Base-by-base conservation (phyloP, 352 stramenopile genomes). In the Pythium utonaiense region DNA sequence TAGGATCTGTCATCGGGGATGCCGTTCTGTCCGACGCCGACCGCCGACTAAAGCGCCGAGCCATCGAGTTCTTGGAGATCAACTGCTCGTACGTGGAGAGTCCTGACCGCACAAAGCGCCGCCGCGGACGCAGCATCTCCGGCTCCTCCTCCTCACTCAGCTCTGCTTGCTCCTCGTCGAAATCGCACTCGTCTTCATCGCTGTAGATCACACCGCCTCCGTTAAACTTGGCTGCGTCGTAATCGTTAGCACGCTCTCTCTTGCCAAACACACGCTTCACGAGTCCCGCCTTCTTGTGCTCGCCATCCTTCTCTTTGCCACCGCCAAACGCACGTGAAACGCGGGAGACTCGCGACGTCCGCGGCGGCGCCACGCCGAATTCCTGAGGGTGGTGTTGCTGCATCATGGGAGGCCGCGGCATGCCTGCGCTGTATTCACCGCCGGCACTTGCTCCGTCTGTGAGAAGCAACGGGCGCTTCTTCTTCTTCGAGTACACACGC, bases 1-100 rank as follows among this genome's bases (percentile, higher is more conserved):
- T 55, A 14, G 48, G 14, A 7, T 45, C 47, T 28, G 13, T 52
- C 22, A 22, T 49, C 2, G 22, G 27, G 6, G 59, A 38, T 31
- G 34, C 17, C 19, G n/a, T 14, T n/a, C 48, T 12, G n/a, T 19
- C 53, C 22, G 59, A 50, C 10, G 56, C 57, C 40, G 53, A 57
- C 21, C 63, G 64, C 10, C 64, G 64, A 33, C 45, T 64, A n/a
- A 71, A 67, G 49, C 64, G 64, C 8, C 64, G 47, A 2, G 48
- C 64, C 36, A 63, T 55, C 27, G 64, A 60, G 36, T 69, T 73
- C 56, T 62, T 60, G 33, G 60, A 73, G 47, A 73, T 73, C 49
- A 50, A 62, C 33, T 66, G 60, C 53, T 73, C 66, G 22, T 73
- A 73, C 17, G 60, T 60, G 9, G 66, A 69, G 38, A 73, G 56